Percentiles rank a stretch among this genome's conserved stretches.
Conservation (phyloP, 306 rosid genomes). For the Canavalia ensiformis region DNA sequence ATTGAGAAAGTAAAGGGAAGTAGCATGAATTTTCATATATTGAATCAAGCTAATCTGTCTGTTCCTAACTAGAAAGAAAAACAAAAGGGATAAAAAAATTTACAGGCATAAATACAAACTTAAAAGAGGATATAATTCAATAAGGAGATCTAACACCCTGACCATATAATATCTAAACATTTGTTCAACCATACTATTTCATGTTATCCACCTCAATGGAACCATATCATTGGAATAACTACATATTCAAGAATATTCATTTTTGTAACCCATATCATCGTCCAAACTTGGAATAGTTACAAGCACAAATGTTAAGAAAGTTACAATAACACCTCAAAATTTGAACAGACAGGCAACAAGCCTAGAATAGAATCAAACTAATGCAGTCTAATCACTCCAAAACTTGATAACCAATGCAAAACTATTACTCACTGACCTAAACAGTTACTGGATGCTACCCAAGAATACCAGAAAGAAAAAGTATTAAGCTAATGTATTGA, state of each 20-base stretch:
- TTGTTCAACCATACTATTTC: conserved; percentile 12
- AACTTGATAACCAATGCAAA: conserved; percentile 9
- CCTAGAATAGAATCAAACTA: neutral
- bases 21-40: conserved; percentile 13
- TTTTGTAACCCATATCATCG: neutral
- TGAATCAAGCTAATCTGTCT: neutral
- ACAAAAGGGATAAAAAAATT: neutral
- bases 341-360: neutral
- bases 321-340: neutral
- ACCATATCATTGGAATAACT: neutral
- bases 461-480: neutral
- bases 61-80: neutral
- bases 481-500: neutral
- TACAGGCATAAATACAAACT: neutral
- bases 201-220: neutral
- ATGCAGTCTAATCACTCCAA: conserved; percentile 5
- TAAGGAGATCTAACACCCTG: no score
- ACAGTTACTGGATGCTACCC: conserved; percentile 17
- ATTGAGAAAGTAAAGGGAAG: neutral
- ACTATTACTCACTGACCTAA: neutral
- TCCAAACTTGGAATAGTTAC: neutral
- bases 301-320: neutral
- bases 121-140: no score
- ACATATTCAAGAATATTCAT: neutral
- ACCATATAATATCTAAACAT: neutral